Base-by-base conservation (phyloP, 305 asterid species). In the Stenogyne calaminthoides region DNA sequence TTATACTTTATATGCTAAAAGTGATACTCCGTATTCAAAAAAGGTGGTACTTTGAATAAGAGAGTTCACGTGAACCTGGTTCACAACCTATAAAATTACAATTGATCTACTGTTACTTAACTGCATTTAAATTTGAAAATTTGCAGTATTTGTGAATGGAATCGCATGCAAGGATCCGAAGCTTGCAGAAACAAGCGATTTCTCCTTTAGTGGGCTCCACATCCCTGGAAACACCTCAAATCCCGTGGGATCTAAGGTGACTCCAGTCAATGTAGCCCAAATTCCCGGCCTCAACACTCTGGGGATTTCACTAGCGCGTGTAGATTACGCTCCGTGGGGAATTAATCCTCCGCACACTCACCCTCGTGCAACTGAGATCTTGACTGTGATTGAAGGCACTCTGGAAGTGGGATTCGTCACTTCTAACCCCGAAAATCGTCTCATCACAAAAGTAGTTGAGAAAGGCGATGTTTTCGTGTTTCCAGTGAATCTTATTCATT, bases 211-310 rank as follows among this genome's bases (percentile, higher is more conserved):
- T 32, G 36, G 36, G 7, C 36, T 32, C 36, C 36, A 84, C 71
- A 20, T 80, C 5, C 74, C 80, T 0, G 86, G 86, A 5, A 80
- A 80, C 82, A 84, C 88, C 42, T 51, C 87, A 0, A 84, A 82
- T 71, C 78, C 81, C 1, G 62, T 86, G 2, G 91, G 88, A 29
- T 79, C 87, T 2, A 77, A 64, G 64, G 85, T 73, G 8, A 86
- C 84, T 20, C 79, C 83, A 3, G 84, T 70, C 0, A 72, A 25
- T 3, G 81, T 76, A 2, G 77, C 80, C 4, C 79, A 77, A 22
- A 79, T 83, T 37, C 86, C 86, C 1, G 88, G 88, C 9, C 84
- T 83, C 74, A 83, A 85, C 81, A 83, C 85, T 0, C 76, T 79
- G 0, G 84, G 86, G 0, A 77, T 85, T 6, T 77, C 86, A 12